Conservation (phyloP, 1,284 basidiomycete genomes). For the Leccinum proliferum region DNA sequence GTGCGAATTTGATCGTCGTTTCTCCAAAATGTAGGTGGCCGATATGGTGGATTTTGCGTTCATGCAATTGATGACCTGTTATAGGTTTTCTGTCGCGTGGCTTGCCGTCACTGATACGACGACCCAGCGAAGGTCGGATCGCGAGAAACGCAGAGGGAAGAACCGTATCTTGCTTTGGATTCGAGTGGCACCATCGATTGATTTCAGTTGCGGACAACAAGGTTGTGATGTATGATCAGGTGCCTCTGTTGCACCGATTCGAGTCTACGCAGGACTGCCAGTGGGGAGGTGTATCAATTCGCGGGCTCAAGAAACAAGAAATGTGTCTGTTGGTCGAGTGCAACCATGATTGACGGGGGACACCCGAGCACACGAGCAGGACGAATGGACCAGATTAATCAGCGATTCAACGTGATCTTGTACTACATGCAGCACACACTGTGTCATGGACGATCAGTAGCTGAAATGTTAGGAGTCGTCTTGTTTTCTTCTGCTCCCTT, state of each 20-base stretch:
- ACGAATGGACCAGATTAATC: conserved; percentile 46
- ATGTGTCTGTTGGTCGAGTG: conserved; percentile 46
- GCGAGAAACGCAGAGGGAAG: too few species aligned
- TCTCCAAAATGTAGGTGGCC: conserved; percentile 46
- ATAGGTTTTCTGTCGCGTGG: conserved; percentile 59
- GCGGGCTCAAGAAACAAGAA: conserved; percentile 42
- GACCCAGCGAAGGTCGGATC: too few species aligned
- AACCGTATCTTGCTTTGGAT: neutral
- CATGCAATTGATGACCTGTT: neutral
- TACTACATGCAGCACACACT: conserved; percentile 47
- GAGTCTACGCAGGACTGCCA: conserved; percentile 28
- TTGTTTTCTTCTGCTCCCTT: neutral
- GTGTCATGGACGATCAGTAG: conserved; percentile 6
- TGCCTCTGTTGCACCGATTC: conserved; percentile 38
- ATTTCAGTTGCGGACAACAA: conserved; percentile 48
- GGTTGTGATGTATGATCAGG: conserved; percentile 55
- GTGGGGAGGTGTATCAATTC: conserved; percentile 35
- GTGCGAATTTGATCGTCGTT: conserved; percentile 46
- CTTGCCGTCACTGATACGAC: conserved; percentile 31
- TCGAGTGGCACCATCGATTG: neutral
- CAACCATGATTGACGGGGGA: neutral
- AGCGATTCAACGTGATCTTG: conserved; percentile 54
- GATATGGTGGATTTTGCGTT: neutral
- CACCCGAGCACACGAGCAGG: neutral
- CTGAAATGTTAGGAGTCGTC: conserved; percentile 1